phyloP scores from a whole-genome alignment of 192 early-diverging fungal species.

The Chytriomyces sp. region DNA sequence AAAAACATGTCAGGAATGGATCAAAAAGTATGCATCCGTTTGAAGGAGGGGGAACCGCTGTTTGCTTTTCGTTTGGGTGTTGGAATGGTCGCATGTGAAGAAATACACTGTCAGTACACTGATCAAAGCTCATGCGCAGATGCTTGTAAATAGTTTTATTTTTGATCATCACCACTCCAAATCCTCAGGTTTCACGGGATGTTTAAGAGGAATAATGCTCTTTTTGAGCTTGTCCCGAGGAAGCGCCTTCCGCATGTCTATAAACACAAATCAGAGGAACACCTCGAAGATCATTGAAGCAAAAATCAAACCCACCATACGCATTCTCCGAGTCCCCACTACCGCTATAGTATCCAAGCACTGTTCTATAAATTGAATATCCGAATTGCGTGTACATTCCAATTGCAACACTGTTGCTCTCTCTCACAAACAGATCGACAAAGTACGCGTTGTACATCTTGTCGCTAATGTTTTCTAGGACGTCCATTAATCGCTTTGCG shows the following conservation, averaged over 20 bases:
- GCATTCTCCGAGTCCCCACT: conserved; percentile 79
- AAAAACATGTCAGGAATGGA: conserved; percentile 75
- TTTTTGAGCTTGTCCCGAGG: conserved; percentile 77
- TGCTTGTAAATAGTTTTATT: no score
- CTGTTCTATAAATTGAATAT: conserved; percentile 87
- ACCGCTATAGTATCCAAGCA: conserved; percentile 81
- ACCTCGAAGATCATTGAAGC: background rate
- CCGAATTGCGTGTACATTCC: conserved; percentile 92
- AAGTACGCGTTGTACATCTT: conserved; percentile 88
- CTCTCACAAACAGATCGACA: conserved; percentile 95
- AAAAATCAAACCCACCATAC: conserved; percentile 61
- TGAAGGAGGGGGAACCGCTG: background rate
- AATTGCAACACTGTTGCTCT: conserved; percentile 90
- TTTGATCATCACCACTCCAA: conserved; percentile 54
- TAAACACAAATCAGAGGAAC: background rate
- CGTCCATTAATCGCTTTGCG: conserved; percentile 84
- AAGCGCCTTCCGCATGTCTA: conserved; percentile 97
- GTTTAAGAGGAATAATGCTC: conserved; percentile 58
- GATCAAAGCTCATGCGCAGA: no score
- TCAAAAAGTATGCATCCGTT: conserved; percentile 64
- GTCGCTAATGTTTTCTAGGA: conserved; percentile 89
- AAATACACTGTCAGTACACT: no score
- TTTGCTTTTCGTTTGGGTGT: no score
- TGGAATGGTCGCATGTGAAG: no score
- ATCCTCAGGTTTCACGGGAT: conserved; percentile 61